Percentiles rank a stretch among this genome's conserved stretches.
Evolutionary conservation across 352 stramenopile species (phyloP).

Genomic region (Globisporangium camurandrum): DNA sequence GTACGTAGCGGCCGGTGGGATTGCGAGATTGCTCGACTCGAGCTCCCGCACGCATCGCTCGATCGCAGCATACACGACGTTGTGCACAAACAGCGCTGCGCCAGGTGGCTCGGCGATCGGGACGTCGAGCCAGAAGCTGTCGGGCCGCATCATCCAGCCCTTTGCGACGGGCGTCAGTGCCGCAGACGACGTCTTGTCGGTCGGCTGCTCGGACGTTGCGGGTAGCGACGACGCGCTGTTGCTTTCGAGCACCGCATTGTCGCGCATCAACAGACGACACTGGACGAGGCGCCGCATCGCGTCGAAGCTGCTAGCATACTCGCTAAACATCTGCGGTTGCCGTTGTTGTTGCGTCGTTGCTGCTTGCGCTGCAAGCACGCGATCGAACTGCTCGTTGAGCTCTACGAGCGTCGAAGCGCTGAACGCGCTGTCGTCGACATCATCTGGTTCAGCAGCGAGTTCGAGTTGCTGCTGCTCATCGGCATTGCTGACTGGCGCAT

Average conservation of each 20-base stretch:
- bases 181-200: background rate
- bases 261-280: constrained; percentile 14
- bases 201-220: background rate
- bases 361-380: background rate
- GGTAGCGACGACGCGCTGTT: background rate
- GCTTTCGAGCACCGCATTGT: background rate
- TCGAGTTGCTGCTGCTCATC: background rate
- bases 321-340: constrained; percentile 13
- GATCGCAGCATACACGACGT: constrained; percentile 35
- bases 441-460: background rate
- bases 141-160: constrained; percentile 16
- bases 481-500: background rate
- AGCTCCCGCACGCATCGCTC: constrained; percentile 65
- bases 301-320: constrained; percentile 24
- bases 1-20: constrained; percentile 58
- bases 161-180: constrained; percentile 9
- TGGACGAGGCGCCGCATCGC: constrained; percentile 16
- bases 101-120: constrained; percentile 34
- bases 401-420: background rate
- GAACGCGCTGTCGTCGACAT: background rate
- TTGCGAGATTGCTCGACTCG: constrained; percentile 40
- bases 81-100: constrained; percentile 48
- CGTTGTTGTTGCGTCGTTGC: background rate
- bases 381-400: constrained; percentile 4
- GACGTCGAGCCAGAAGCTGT: constrained; percentile 57